Evolutionary conservation across 2,329 filamentous ascomycete species (phyloP).

Genomic region (Camillea tinctor): DNA sequence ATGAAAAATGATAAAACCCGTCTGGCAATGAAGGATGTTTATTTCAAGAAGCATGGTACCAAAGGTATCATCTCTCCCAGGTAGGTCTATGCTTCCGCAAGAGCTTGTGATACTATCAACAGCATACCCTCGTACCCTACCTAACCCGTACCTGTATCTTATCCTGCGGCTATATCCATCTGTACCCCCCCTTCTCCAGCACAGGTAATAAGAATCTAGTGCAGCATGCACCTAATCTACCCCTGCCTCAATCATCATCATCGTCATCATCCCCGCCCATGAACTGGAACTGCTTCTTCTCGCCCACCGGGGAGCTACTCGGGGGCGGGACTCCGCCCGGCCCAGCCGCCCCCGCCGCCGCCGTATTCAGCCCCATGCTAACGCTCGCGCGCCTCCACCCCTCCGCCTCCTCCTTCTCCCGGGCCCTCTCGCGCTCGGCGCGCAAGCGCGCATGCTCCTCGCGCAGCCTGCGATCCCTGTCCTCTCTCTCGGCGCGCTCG

Average conservation of each 20-base stretch:
- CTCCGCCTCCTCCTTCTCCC: constrained; percentile 38
- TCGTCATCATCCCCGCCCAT: constrained; percentile 53
- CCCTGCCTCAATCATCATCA: constrained; percentile 35
- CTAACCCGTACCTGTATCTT: too few species aligned
- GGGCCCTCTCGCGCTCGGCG: constrained; percentile 37
- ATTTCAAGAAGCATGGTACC: too few species aligned
- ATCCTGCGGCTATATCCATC: too few species aligned
- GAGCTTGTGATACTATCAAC: too few species aligned
- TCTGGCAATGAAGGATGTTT: too few species aligned
- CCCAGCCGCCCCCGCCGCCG: constrained; percentile 4
- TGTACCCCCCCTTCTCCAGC: too few species aligned
- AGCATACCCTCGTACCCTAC: too few species aligned
- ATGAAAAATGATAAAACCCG: too few species aligned
- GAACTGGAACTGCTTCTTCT: constrained; percentile 57
- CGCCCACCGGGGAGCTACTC: constrained; percentile 24
- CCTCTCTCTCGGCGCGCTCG: constrained; percentile 46
- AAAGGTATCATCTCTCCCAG: too few species aligned
- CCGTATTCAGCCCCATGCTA: constrained; percentile 2
- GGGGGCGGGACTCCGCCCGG: constrained; percentile 22
- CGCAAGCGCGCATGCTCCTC: constrained; percentile 35
- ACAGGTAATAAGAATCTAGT: too few species aligned
- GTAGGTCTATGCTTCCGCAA: too few species aligned
- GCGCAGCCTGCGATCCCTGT: constrained; percentile 44
- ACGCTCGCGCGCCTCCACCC: constrained; percentile 25
- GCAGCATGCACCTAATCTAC: too few species aligned